Evolutionary conservation across 306 rosid species (phyloP).

Genomic region (Inga leiocalycina): DNA sequence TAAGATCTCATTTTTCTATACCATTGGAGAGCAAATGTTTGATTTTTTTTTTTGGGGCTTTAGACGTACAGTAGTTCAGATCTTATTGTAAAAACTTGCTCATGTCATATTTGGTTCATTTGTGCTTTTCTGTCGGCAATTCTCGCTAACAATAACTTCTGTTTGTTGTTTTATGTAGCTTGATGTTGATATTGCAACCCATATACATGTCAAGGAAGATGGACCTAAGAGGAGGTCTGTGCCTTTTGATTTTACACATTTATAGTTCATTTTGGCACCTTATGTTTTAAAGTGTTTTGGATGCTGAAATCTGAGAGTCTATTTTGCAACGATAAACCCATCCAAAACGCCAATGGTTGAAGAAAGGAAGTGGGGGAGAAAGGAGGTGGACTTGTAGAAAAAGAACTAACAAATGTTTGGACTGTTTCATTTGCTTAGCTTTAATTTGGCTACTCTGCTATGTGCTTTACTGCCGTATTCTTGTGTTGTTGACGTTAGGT

Average conservation of each 20-base stretch:
- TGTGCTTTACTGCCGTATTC: not conserved
- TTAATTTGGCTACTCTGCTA: not conserved
- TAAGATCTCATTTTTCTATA: not conserved
- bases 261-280: constrained; percentile 2
- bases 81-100: constrained; percentile 1
- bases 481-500: not conserved
- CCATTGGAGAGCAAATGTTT: constrained; percentile 16
- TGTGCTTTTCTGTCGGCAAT: constrained; percentile 7
- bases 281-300: not conserved
- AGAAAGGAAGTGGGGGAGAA: not conserved
- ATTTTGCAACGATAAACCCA: not conserved
- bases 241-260: constrained; percentile 29
- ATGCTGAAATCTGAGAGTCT: not conserved
- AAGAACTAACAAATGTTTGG: not conserved
- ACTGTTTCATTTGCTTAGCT: not conserved
- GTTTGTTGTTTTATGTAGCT: constrained; percentile 56
- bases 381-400: not conserved
- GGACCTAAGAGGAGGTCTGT: constrained; percentile 94
- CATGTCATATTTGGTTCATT: constrained; percentile 21
- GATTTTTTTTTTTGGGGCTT: not conserved
- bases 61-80: not conserved
- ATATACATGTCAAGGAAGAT: constrained; percentile 75
- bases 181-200: constrained; percentile 79
- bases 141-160: constrained; percentile 19
- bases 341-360: not conserved